Evolutionary conservation across 2,329 filamentous ascomycete species (phyloP).

Genomic region (Stachybotrys chlorohalonatus): DNA sequence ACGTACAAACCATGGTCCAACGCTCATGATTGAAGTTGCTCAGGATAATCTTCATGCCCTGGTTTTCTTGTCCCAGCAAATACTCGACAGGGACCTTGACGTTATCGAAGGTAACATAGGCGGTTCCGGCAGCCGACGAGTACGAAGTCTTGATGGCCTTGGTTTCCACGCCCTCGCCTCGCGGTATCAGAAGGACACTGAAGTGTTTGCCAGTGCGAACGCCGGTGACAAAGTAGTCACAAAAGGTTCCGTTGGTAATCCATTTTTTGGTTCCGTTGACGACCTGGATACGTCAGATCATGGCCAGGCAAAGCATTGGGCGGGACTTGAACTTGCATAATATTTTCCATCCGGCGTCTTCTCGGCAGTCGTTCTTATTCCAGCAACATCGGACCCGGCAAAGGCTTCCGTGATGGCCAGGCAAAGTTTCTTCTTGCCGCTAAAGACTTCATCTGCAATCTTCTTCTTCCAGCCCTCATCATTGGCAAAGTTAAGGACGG

Average conservation of each 20-base stretch:
- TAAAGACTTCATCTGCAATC: conserved; percentile 64
- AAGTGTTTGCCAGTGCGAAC: conserved; percentile 74
- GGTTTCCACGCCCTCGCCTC: conserved; percentile 66
- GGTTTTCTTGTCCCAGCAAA: conserved; percentile 72
- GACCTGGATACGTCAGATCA: conserved; percentile 22
- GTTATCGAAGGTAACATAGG: conserved; percentile 75
- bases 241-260: conserved; percentile 76
- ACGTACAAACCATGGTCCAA: conserved; percentile 62
- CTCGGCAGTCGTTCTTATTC: conserved; percentile 66
- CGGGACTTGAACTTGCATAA: conserved; percentile 41
- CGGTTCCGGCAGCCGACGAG: conserved; percentile 68
- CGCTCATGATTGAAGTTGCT: conserved; percentile 86
- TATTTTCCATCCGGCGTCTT: conserved; percentile 68
- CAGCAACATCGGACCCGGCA: conserved; percentile 70
- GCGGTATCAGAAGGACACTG: conserved; percentile 66
- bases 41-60: conserved; percentile 76
- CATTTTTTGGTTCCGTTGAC: conserved; percentile 74
- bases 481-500: conserved; percentile 69
- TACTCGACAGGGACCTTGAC: conserved; percentile 76
- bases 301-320: background rate
- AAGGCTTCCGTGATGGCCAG: conserved; percentile 85
- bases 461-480: conserved; percentile 56
- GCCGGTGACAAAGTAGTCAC: conserved; percentile 75
- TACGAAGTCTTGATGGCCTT: conserved; percentile 75
- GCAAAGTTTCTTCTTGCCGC: conserved; percentile 80